These are phyloP conservation scores for Candida coquimbonensis DNA, from an alignment of 805 yeast species.

Conservation along the genomic window DNA sequence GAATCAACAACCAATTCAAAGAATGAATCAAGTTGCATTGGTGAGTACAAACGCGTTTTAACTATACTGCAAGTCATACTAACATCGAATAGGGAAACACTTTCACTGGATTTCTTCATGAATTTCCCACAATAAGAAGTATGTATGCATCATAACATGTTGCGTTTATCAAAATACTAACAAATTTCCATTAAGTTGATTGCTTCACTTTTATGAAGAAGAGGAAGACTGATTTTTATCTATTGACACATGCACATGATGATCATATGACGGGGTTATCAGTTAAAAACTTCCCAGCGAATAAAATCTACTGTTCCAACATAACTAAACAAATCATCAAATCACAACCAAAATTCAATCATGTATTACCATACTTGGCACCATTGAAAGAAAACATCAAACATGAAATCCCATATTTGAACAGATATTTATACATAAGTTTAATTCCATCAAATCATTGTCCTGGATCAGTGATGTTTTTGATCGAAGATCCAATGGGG, in stretches of 20 bases:
- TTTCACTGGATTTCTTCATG: constrained; percentile 37
- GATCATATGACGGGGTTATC: constrained; percentile 48
- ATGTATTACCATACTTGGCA: constrained; percentile 14
- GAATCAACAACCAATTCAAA: no score
- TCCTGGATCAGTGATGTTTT: constrained; percentile 51
- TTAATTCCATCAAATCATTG: constrained; percentile 49
- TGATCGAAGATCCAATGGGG: constrained; percentile 27
- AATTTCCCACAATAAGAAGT: constrained; percentile 42
- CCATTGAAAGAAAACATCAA: constrained; percentile 11
- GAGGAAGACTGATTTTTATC: constrained; percentile 16
- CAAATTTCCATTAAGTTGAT: constrained; percentile 7
- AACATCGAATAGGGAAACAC: constrained; percentile 15
- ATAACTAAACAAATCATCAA: constrained; percentile 27
- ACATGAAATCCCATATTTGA: constrained; percentile 17
- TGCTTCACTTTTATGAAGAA: constrained; percentile 20
- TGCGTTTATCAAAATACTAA: constrained; percentile 2
- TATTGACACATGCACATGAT: constrained; percentile 47
- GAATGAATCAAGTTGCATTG: no score
- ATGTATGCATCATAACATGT: constrained; percentile 22
- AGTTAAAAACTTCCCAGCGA: constrained; percentile 29
- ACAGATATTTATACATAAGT: constrained; percentile 27
- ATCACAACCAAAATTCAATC: constrained; percentile 3
- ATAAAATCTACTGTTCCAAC: constrained; percentile 40
- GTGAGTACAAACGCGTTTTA: background rate
- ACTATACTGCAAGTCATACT: background rate